A percentile compares a stretch with the other conserved stretches of the same genome.
phyloP scores from a whole-genome alignment of 1,284 basidiomycete species.

The Cryptococcus hybrid region DNA sequence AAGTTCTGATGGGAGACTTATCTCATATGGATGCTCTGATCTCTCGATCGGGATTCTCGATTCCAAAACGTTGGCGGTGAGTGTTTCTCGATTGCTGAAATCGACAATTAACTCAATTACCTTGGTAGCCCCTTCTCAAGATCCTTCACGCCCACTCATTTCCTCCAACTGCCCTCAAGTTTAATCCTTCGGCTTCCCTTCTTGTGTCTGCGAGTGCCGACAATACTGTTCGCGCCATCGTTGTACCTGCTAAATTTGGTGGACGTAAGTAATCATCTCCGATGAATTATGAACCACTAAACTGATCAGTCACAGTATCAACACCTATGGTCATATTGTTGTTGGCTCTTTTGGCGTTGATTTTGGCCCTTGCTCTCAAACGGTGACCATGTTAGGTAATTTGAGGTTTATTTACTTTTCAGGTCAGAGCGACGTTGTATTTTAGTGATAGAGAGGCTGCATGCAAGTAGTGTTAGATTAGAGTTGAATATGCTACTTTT shows the following conservation, averaged over 20 bases:
- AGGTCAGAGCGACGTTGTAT: no score
- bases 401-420: no score
- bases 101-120: not conserved
- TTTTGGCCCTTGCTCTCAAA: conserved; percentile 17
- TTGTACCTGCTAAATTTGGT: conserved; percentile 59
- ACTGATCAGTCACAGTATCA: conserved; percentile 9
- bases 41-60: conserved; percentile 82
- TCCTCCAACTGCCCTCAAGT: conserved; percentile 83
- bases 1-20: conserved; percentile 73
- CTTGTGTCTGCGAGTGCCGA: conserved; percentile 92
- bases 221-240: conserved; percentile 78
- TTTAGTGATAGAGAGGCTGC: no score
- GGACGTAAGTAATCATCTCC: conserved; percentile 28
- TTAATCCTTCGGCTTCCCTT: conserved; percentile 77
- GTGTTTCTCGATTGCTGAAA: conserved; percentile 26
- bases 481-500: no score
- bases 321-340: conserved; percentile 10
- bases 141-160: conserved; percentile 95
- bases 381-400: not conserved
- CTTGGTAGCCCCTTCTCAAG: conserved; percentile 69
- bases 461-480: no score
- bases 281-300: not conserved
- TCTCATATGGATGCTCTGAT: conserved; percentile 88
- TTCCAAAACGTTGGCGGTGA: conserved; percentile 70
- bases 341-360: conserved; percentile 18